Evolutionary conservation across 2,329 filamentous ascomycete genomes (phyloP).

Genomic region (Metarhizium robertsii): DNA sequence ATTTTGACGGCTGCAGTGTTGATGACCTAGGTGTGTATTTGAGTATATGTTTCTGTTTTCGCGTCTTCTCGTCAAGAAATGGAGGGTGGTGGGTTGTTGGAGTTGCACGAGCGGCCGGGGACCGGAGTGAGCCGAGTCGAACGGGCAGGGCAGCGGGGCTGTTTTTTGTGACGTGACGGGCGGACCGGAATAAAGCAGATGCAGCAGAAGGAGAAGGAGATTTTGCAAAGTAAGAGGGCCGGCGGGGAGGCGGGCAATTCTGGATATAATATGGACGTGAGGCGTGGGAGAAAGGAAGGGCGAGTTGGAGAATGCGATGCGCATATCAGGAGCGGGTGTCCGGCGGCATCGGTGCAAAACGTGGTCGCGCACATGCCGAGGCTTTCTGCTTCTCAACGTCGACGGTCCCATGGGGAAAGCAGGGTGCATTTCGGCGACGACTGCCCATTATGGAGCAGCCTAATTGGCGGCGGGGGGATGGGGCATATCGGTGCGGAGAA

Average conservation of each 20-base stretch:
- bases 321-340: neutral
- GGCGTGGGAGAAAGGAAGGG: too few relatives aligned
- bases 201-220: too few relatives aligned
- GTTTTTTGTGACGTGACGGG: too few relatives aligned
- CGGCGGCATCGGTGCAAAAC: neutral
- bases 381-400: neutral
- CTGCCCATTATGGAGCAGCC: neutral
- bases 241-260: neutral
- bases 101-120: neutral
- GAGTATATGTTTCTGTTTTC: neutral
- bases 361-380: slow-evolving; percentile 3
- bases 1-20: slow-evolving; percentile 26
- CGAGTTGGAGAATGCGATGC: too few relatives aligned
- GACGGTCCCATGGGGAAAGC: neutral
- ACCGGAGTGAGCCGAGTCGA: neutral
- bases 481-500: slow-evolving; percentile 4
- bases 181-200: too few relatives aligned
- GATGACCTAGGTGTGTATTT: neutral
- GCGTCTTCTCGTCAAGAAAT: neutral
- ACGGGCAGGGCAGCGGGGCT: neutral
- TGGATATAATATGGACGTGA: too few relatives aligned
- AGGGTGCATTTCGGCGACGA: neutral
- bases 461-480: neutral
- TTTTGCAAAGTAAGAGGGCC: neutral
- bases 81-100: too few relatives aligned